Evolutionary conservation across 192 early-diverging fungal species (phyloP).

Genomic region (Chytriomyces sp.): DNA sequence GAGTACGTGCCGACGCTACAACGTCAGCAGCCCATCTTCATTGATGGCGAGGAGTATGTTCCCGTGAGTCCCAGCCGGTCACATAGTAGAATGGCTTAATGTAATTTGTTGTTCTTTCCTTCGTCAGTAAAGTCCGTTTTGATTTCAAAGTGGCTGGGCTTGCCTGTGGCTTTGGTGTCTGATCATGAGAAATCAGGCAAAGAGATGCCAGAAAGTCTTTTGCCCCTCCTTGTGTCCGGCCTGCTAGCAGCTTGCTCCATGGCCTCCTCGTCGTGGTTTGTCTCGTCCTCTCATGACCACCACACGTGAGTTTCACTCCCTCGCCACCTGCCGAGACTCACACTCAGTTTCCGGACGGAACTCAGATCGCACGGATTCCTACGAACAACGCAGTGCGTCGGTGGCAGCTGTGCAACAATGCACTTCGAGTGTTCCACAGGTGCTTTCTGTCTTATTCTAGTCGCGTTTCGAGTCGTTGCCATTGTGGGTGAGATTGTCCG

Average conservation of each 20-base stretch:
- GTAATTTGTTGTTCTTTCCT: no score
- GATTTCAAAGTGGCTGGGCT: no score
- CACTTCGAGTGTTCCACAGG: not conserved
- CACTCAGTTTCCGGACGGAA: not conserved
- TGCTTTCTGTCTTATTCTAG: not conserved
- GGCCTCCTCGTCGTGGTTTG: not conserved
- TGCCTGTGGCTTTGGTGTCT: no score
- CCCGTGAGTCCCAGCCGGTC: no score
- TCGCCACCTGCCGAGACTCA: not conserved
- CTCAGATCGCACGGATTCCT: not conserved
- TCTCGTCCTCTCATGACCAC: not conserved
- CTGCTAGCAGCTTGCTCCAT: not conserved
- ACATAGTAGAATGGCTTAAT: no score
- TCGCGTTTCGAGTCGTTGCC: not conserved
- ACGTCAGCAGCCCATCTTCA: not conserved
- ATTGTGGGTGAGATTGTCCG: not conserved
- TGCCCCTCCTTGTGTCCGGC: not conserved
- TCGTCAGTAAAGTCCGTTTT: no score
- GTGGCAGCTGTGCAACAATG: not conserved
- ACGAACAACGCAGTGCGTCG: not conserved
- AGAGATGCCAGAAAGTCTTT: no score
- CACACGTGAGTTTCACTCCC: not conserved
- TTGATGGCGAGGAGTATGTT: no score
- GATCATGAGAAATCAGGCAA: no score
- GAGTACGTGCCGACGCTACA: not conserved